Conservation (phyloP, 768 basidiomycete genomes). For the Strobilomyces dryophilus region DNA sequence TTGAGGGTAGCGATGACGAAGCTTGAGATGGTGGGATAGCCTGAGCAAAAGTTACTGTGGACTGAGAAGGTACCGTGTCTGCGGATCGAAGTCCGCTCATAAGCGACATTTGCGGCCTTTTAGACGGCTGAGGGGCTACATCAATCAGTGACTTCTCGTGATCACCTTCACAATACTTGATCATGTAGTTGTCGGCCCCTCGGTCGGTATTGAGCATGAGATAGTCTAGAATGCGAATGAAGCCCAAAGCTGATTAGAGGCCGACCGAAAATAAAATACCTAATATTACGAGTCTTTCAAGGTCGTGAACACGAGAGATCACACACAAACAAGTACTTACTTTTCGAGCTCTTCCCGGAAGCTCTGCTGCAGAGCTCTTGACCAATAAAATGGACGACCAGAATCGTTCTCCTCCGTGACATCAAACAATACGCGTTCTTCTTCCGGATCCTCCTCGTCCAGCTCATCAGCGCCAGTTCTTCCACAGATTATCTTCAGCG, state of each 20-base stretch:
- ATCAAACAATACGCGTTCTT: slow-evolving; percentile 67
- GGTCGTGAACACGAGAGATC: slow-evolving; percentile 7
- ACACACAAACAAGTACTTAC: slow-evolving; percentile 36
- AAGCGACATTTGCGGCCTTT: slow-evolving; percentile 62
- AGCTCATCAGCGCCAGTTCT: slow-evolving; percentile 74
- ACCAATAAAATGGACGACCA: slow-evolving; percentile 78
- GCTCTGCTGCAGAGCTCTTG: slow-evolving; percentile 66
- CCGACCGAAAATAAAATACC: slow-evolving; percentile 42
- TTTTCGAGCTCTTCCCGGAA: slow-evolving; percentile 89
- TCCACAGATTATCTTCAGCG: slow-evolving; percentile 80
- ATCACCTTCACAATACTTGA: slow-evolving; percentile 81
- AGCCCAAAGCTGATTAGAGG: neutral
- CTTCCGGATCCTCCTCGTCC: slow-evolving; percentile 71
- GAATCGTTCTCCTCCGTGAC: slow-evolving; percentile 53
- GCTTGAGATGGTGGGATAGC: slow-evolving; percentile 36
- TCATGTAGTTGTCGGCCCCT: slow-evolving; percentile 86
- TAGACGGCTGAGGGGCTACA: slow-evolving; percentile 69
- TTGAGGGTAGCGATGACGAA: slow-evolving; percentile 30
- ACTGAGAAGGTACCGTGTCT: slow-evolving; percentile 38
- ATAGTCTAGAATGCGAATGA: slow-evolving; percentile 51
- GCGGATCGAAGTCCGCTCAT: slow-evolving; percentile 65
- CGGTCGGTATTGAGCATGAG: slow-evolving; percentile 93
- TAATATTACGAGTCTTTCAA: slow-evolving; percentile 70
- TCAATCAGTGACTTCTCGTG: slow-evolving; percentile 77
- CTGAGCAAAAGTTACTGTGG: slow-evolving; percentile 37